Evolutionary conservation across 1,284 basidiomycete species (phyloP).

Genomic region (Phylloboletellus chloephorus): DNA sequence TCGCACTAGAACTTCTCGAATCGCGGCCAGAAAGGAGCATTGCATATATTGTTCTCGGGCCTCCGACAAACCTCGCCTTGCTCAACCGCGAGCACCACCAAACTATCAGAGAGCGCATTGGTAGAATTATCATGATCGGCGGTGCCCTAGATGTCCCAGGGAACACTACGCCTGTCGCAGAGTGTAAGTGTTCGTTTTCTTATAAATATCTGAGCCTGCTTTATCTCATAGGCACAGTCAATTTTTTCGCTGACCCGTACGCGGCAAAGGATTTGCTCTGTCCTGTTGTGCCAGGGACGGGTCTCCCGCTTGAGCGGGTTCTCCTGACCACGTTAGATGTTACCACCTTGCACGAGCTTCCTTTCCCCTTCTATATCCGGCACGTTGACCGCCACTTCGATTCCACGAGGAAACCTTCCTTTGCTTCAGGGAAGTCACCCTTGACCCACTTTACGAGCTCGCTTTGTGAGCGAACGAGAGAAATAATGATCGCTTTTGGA

Average conservation of each 20-base stretch:
- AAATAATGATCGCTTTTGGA: constrained; percentile 65
- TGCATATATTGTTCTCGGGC: constrained; percentile 84
- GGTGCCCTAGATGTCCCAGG: constrained; percentile 93
- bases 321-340: constrained; percentile 76
- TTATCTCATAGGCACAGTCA: constrained; percentile 50
- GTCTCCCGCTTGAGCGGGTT: constrained; percentile 60
- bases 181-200: constrained; percentile 48
- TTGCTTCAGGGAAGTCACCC: constrained; percentile 42
- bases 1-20: constrained; percentile 64
- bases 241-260: constrained; percentile 90
- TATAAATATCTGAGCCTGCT: background rate
- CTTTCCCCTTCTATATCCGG: constrained; percentile 59
- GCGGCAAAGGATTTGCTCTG: constrained; percentile 67
- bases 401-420: constrained; percentile 43
- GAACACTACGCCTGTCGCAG: constrained; percentile 79
- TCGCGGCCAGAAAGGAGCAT: constrained; percentile 58
- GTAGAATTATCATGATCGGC: constrained; percentile 88
- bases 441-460: constrained; percentile 74
- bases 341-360: constrained; percentile 72
- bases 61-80: constrained; percentile 80
- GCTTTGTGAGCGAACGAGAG: constrained; percentile 70
- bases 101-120: constrained; percentile 56
- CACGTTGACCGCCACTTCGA: constrained; percentile 53
- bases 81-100: constrained; percentile 57
- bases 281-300: constrained; percentile 33